Percentiles rank a stretch among this genome's conserved stretches.
Evolutionary conservation across 805 yeast genomes (phyloP).

Genomic region (Metschnikowia baotianmanensis): DNA sequence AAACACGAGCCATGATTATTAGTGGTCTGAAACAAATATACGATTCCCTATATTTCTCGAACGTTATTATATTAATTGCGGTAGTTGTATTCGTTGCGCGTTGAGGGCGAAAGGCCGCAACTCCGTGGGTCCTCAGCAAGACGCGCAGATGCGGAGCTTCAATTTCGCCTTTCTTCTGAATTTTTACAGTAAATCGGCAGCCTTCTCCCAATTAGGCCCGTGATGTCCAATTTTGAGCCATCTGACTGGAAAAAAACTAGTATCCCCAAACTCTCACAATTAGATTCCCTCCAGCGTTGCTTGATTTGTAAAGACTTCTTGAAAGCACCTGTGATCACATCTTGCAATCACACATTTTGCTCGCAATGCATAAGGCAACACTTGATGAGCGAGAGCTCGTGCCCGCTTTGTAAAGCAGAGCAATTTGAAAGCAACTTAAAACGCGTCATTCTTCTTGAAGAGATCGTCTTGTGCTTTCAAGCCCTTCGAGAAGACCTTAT

Average conservation of each 20-base stretch:
- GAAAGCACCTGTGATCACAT: slow-evolving; percentile 75
- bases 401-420: slow-evolving; percentile 77
- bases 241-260: slow-evolving; percentile 62
- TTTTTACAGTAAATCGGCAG: not conserved
- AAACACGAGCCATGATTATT: no score
- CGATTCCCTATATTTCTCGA: no score
- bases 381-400: slow-evolving; percentile 54
- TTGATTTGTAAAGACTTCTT: slow-evolving; percentile 85
- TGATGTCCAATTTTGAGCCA: slow-evolving; percentile 46
- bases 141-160: no score
- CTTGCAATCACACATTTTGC: slow-evolving; percentile 89
- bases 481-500: slow-evolving; percentile 17
- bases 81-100: not conserved
- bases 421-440: slow-evolving; percentile 67
- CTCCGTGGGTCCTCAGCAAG: no score
- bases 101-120: not conserved
- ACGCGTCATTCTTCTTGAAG: slow-evolving; percentile 70
- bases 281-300: slow-evolving; percentile 76
- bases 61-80: no score
- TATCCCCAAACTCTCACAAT: slow-evolving; percentile 53
- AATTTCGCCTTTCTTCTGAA: no score
- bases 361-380: slow-evolving; percentile 79
- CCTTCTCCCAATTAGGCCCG: not conserved
- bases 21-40: no score
- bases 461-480: slow-evolving; percentile 54